These are phyloP conservation scores for Adansonia grandidieri DNA, from an alignment of 441 rosid genomes.

Conservation along the genomic window DNA sequence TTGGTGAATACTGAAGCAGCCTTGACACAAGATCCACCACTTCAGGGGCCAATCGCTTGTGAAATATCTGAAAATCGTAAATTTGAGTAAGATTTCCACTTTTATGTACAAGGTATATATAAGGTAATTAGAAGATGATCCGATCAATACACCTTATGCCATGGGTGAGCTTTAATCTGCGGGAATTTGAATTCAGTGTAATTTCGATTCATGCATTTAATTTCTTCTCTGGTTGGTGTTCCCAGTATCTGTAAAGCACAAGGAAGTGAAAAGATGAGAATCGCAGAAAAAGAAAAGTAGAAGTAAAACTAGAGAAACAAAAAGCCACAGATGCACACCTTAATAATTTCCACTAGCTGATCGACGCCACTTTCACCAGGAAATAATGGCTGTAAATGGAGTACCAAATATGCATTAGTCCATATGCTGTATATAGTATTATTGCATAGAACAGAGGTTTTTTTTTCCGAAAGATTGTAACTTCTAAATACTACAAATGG, in stretches of 20 bases:
- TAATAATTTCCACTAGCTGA: slow-evolving; percentile 87
- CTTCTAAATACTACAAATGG: slow-evolving; percentile 8
- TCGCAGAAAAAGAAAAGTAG: slow-evolving; percentile 12
- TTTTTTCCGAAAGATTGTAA: neutral
- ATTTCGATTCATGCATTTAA: slow-evolving; percentile 87
- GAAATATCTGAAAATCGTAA: slow-evolving; percentile 56
- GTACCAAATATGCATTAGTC: slow-evolving; percentile 1
- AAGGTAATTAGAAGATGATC: slow-evolving; percentile 12
- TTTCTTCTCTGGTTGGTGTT: slow-evolving; percentile 89
- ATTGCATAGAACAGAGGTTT: neutral
- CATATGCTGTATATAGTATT: neutral
- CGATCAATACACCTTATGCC: slow-evolving; percentile 75
- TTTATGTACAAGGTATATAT: neutral
- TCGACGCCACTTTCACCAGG: slow-evolving; percentile 95
- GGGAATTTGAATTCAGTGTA: slow-evolving; percentile 92
- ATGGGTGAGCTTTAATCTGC: slow-evolving; percentile 89
- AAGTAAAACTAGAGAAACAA: slow-evolving; percentile 1
- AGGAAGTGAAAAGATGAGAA: slow-evolving; percentile 9
- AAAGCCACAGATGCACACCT: slow-evolving; percentile 44
- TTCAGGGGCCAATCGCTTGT: slow-evolving; percentile 65
- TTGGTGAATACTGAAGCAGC: slow-evolving; percentile 87
- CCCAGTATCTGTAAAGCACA: slow-evolving; percentile 59
- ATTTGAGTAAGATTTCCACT: slow-evolving; percentile 27
- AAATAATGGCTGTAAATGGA: slow-evolving; percentile 73
- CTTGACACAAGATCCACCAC: slow-evolving; percentile 83